These are phyloP conservation scores for Yamadazyma philogaea DNA, from an alignment of 805 yeast species.

Conservation along the genomic window DNA sequence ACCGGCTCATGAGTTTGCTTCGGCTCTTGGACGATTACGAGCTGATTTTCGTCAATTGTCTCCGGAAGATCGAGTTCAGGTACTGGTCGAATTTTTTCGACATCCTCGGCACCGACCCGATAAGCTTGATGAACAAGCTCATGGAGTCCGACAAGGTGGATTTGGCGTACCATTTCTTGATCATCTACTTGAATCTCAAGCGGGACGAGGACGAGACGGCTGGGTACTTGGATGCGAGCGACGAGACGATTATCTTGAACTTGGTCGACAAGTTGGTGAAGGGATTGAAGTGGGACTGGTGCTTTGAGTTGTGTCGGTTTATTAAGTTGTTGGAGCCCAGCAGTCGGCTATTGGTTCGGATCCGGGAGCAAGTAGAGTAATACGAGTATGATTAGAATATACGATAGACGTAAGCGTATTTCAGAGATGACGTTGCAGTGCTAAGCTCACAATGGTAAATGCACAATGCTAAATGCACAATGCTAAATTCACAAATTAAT, in stretches of 20 bases:
- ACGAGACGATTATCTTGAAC: slow-evolving; percentile 39
- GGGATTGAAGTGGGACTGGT: slow-evolving; percentile 47
- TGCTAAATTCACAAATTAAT: too few relatives aligned
- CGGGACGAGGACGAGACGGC: slow-evolving; percentile 30
- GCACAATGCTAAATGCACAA: too few relatives aligned
- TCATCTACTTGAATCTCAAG: slow-evolving; percentile 50
- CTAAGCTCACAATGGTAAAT: too few relatives aligned
- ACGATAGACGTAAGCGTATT: too few relatives aligned
- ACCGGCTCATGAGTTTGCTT: slow-evolving; percentile 18
- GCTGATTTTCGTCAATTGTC: slow-evolving; percentile 48
- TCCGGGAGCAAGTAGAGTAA: background rate
- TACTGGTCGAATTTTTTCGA: slow-evolving; percentile 52
- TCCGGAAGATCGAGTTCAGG: slow-evolving; percentile 55
- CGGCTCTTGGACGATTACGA: slow-evolving; percentile 14
- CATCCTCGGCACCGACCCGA: slow-evolving; percentile 41
- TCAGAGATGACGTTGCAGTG: too few relatives aligned
- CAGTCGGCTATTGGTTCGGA: slow-evolving; percentile 25
- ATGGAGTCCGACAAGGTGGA: slow-evolving; percentile 35
- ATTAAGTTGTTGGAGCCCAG: slow-evolving; percentile 49
- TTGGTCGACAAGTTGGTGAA: slow-evolving; percentile 42
- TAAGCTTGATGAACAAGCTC: slow-evolving; percentile 41
- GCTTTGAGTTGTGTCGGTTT: slow-evolving; percentile 53
- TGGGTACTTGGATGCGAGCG: slow-evolving; percentile 26
- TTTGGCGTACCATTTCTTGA: slow-evolving; percentile 50
- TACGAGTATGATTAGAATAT: too few relatives aligned